Base-by-base conservation (phyloP, 345 rosid genomes). In the Bruguiera parviflora region DNA sequence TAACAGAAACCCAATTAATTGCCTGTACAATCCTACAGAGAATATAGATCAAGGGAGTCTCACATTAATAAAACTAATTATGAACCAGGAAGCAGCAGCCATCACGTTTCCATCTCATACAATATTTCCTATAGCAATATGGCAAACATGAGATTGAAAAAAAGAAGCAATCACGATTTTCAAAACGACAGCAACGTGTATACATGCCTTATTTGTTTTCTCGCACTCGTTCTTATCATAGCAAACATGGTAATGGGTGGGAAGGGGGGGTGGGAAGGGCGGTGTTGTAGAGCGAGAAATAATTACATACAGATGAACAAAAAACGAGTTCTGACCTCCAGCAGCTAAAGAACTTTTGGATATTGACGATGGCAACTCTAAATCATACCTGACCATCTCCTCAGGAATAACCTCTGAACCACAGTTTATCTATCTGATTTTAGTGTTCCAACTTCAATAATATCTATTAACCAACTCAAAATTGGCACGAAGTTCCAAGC, bases 401-500 rank as follows among this genome's bases (percentile, higher is more conserved):
- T 53, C 29, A 20, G 33, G 7, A 53, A 27, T 18, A 55, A 58
- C 60, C 18, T 59, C 18, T 8, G 16, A 19, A 63, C 25, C 29
- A 63, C 21, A 58, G 60, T 28, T 28, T 27, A 47, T 31, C 39
- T 25, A 21, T 49, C 24, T 66, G 46, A 35, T 22, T 43, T 11
- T 6, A 65, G 62, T 67, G 53, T 60, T 72, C 63, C 56, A 0
- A 21, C 59, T 29, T 37, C 66, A 35, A 61, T 10, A 15, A 27
- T 51, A 53, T 52, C 31, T 21, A 28, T 31, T 25, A 49, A 16
- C 51, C 27, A 62, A 9, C 61, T 80, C 78, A 88, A 68, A 86
- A 88, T 59, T 70, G 83, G 86, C 94, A 86, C 3, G 88, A 88
- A 46, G 91, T 80, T 70, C 91, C 89, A 20, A 86, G 84, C 79